phyloP scores from a whole-genome alignment of 768 basidiomycete species.

The Naganishia randhawae region DNA sequence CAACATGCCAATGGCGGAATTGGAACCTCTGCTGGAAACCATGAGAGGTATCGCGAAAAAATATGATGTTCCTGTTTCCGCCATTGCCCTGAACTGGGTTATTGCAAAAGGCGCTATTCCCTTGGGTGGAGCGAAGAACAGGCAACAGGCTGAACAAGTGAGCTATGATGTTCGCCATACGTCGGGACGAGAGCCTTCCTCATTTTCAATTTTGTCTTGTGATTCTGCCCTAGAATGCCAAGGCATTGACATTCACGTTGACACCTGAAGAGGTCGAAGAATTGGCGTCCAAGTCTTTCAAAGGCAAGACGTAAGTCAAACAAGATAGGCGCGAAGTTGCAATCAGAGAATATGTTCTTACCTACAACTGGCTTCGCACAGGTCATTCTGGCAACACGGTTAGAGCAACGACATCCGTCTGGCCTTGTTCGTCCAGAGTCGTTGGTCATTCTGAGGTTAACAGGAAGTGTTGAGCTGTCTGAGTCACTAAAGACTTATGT shows the following conservation, averaged over 20 bases:
- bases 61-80: slow-evolving; percentile 43
- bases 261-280: slow-evolving; percentile 37
- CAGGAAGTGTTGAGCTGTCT: no score
- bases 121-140: slow-evolving; percentile 48
- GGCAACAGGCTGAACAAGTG: slow-evolving; percentile 44
- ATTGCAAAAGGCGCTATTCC: slow-evolving; percentile 49
- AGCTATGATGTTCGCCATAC: not conserved
- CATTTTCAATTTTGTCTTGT: not conserved
- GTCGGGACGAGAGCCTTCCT: not conserved
- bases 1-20: slow-evolving; percentile 42
- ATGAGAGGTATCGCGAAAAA: slow-evolving; percentile 42
- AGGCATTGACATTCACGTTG: slow-evolving; percentile 43
- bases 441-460: no score
- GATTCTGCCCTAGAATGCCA: slow-evolving; percentile 36
- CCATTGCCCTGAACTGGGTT: slow-evolving; percentile 51
- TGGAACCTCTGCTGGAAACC: slow-evolving; percentile 44
- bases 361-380: not conserved
- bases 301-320: slow-evolving; percentile 43
- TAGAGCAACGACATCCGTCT: no score
- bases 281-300: slow-evolving; percentile 35
- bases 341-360: slow-evolving; percentile 1
- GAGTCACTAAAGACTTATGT: no score
- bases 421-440: no score
- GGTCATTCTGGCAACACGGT: slow-evolving; percentile 41
- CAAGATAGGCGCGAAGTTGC: not conserved